A percentile compares a stretch with the other conserved stretches of the same genome.
These are phyloP conservation scores for Colletotrichum karsti DNA, from an alignment of 2,329 filamentous ascomycete species.

Conservation along the genomic window DNA sequence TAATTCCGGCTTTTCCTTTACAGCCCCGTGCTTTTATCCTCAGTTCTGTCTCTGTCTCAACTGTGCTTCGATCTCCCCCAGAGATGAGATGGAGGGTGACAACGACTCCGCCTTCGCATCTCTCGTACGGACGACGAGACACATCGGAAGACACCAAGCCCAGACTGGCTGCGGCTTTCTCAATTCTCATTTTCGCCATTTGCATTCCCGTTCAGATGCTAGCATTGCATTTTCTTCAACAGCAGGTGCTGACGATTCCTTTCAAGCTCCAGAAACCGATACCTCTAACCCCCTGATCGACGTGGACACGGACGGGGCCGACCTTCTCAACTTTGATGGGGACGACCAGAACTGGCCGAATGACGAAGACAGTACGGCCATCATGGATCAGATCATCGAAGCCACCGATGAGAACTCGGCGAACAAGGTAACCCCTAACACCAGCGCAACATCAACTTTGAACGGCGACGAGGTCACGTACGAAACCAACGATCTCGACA, in stretches of 20 bases:
- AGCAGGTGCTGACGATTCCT: constrained; percentile 34
- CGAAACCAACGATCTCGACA: constrained; percentile 41
- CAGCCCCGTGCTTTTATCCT: constrained; percentile 15
- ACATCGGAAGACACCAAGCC: not conserved
- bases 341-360: not conserved
- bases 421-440: constrained; percentile 29
- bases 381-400: not conserved
- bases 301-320: constrained; percentile 27
- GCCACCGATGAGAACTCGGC: not conserved
- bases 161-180: not conserved
- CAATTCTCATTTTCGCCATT: not conserved
- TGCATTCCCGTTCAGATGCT: constrained; percentile 27
- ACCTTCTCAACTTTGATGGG: not conserved
- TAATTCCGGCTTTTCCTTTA: constrained; percentile 17
- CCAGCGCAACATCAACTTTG: constrained; percentile 42
- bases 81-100: constrained; percentile 18
- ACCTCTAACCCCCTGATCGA: constrained; percentile 36
- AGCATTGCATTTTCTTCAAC: constrained; percentile 31
- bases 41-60: constrained; percentile 21
- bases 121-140: constrained; percentile 2
- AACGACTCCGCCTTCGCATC: constrained; percentile 7
- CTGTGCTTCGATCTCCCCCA: constrained; percentile 1
- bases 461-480: constrained; percentile 40
- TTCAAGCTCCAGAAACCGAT: constrained; percentile 34
- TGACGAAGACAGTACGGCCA: not conserved